A percentile compares a stretch with the other conserved stretches of the same genome.
Conservation (phyloP, 2,329 filamentous ascomycete species). For the Xylariales sp. region DNA sequence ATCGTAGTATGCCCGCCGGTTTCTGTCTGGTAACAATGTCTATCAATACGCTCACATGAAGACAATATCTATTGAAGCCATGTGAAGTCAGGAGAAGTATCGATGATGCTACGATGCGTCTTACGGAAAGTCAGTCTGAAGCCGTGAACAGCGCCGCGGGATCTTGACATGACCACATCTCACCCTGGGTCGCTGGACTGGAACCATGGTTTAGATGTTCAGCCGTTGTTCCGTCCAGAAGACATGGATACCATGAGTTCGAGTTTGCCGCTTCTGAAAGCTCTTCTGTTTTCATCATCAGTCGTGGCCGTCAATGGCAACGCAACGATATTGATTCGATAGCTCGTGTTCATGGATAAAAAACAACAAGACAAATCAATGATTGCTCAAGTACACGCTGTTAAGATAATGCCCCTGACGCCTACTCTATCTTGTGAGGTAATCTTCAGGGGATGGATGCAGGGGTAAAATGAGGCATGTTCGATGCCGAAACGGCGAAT, state of each 20-base stretch:
- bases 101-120: not conserved
- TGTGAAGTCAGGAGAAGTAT: not conserved
- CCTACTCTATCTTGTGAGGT: not conserved
- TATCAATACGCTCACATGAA: not conserved
- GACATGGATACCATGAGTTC: not conserved
- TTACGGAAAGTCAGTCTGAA: not conserved
- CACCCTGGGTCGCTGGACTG: no score
- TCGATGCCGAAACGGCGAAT: not conserved
- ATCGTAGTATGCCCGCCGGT: constrained; percentile 4
- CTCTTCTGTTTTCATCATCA: no score
- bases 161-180: constrained; percentile 1
- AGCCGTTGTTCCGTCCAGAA: constrained; percentile 6
- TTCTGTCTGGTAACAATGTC: constrained; percentile 1
- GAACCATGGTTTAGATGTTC: constrained; percentile 2
- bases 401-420: not conserved
- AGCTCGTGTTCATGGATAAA: constrained; percentile 1
- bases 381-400: no score
- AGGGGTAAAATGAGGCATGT: not conserved
- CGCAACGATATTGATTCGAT: no score
- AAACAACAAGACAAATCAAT: no score
- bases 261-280: no score
- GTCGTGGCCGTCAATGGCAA: not conserved
- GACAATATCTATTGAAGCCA: not conserved
- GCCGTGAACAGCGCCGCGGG: not conserved
- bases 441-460: not conserved